phyloP scores from a whole-genome alignment of 768 basidiomycete species.

The Lentinula aciculospora region DNA sequence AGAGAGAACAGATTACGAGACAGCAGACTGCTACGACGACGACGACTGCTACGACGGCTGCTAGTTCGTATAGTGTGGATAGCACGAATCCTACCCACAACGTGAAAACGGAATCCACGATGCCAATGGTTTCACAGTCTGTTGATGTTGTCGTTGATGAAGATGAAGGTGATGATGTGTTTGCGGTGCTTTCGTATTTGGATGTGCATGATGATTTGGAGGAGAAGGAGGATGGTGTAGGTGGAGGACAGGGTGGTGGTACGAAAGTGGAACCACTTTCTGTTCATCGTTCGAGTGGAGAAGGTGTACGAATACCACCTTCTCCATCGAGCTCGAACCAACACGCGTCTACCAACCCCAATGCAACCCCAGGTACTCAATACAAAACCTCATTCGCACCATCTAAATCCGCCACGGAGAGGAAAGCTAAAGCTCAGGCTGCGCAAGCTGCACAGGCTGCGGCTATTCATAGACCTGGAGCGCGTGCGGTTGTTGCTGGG shows the following conservation, averaged over 20 bases:
- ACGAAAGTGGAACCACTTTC: background rate
- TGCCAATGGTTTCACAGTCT: background rate
- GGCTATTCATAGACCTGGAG: slow-evolving; percentile 68
- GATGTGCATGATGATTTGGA: slow-evolving; percentile 36
- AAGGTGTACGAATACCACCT: slow-evolving; percentile 8
- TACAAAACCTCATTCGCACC: slow-evolving; percentile 88
- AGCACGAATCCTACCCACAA: background rate
- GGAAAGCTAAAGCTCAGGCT: slow-evolving; percentile 79
- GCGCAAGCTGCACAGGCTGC: slow-evolving; percentile 80
- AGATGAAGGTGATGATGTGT: slow-evolving; percentile 55
- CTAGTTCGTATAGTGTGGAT: background rate
- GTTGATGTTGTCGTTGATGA: background rate
- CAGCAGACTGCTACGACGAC: background rate
- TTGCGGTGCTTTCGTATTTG: slow-evolving; percentile 76
- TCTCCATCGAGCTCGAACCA: slow-evolving; percentile 16
- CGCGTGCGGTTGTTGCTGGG: slow-evolving; percentile 21
- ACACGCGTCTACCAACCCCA: slow-evolving; percentile 11
- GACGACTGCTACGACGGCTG: background rate
- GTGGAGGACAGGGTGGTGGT: slow-evolving; percentile 11
- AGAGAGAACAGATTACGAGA: too few relatives aligned
- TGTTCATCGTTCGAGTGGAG: too few relatives aligned
- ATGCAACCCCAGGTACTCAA: slow-evolving; percentile 27
- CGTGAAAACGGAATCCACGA: background rate
- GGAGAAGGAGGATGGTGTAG: background rate
- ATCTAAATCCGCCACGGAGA: slow-evolving; percentile 76